Evolutionary conservation across 179 eudicot species (phyloP).

Genomic region (Corrigiola litoralis): DNA sequence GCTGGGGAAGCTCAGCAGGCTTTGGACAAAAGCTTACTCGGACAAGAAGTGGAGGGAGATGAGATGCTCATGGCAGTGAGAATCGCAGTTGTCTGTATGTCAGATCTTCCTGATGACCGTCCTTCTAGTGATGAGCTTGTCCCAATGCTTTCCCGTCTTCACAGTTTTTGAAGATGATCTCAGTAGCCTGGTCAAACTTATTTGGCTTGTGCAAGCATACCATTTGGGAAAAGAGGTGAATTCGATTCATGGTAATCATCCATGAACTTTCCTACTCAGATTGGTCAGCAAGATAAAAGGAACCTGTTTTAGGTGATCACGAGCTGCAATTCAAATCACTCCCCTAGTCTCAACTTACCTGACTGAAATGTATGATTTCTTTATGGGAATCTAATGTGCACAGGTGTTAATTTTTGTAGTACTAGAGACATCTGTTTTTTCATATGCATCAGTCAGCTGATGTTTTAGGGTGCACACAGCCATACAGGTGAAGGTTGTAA

Average conservation of each 20-base stretch:
- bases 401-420: neutral
- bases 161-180: constrained; percentile 54
- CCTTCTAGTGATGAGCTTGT: constrained; percentile 94
- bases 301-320: no score
- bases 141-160: constrained; percentile 87
- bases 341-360: neutral
- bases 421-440: neutral
- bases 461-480: neutral
- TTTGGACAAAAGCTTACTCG: constrained; percentile 70
- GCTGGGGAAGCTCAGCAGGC: constrained; percentile 76
- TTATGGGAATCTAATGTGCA: neutral
- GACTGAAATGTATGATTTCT: neutral
- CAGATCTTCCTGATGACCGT: constrained; percentile 81
- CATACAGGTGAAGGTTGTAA: no score
- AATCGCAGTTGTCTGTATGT: constrained; percentile 79
- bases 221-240: no score
- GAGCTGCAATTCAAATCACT: no score
- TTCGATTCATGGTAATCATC: no score
- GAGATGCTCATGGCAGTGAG: constrained; percentile 94
- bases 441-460: neutral
- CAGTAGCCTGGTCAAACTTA: neutral
- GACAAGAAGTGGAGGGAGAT: constrained; percentile 76
- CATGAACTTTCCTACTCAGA: no score
- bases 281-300: no score
- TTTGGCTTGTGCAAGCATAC: neutral